Conservation (phyloP, 2,329 filamentous ascomycete genomes). For the Sclerotinia trifoliorum region DNA sequence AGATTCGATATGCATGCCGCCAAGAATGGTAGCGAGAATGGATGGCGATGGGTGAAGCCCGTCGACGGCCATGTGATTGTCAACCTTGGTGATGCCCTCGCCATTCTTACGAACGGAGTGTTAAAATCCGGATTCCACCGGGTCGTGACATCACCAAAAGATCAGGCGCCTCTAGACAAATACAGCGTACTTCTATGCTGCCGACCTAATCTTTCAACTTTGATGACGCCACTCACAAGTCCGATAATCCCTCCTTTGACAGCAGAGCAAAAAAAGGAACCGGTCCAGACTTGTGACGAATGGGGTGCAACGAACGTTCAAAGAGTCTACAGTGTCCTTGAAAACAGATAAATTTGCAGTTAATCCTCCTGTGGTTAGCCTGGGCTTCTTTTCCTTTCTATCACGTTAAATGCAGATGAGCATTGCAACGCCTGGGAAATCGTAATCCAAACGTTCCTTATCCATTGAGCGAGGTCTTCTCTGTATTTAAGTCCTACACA, state of each 20-base stretch:
- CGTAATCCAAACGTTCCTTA: too few relatives aligned
- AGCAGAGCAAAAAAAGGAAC: neutral
- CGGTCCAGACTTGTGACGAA: neutral
- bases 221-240: slow-evolving; percentile 5
- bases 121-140: slow-evolving; percentile 1
- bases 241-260: neutral
- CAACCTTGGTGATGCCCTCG: slow-evolving; percentile 1
- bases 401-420: too few relatives aligned
- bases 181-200: neutral
- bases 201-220: neutral
- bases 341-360: too few relatives aligned
- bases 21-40: neutral
- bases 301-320: neutral
- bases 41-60: neutral
- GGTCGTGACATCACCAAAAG: neutral
- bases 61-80: neutral
- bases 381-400: too few relatives aligned
- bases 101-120: neutral
- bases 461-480: too few relatives aligned
- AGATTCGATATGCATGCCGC: neutral
- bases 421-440: too few relatives aligned
- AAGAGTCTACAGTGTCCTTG: too few relatives aligned
- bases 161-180: neutral
- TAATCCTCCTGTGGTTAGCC: too few relatives aligned
- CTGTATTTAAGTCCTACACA: too few relatives aligned